Evolutionary conservation across 805 yeast genomes (phyloP).

Genomic region (Wickerhamomyces canadensis): DNA sequence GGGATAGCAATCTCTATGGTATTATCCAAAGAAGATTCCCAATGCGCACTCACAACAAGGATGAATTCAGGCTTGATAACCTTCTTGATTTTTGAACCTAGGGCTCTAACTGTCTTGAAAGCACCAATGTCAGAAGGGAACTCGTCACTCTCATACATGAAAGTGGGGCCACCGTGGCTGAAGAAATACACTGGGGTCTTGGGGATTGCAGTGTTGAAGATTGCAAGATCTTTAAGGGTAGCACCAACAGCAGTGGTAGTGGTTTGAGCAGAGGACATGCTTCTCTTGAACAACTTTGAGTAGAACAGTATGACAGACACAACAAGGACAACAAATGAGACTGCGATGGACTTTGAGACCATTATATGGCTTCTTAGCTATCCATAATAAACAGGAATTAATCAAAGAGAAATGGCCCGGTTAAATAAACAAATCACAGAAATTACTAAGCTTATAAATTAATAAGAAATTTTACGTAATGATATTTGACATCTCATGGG

Average conservation of each 20-base stretch:
- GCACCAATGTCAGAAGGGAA: slow-evolving; percentile 56
- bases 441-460: slow-evolving; percentile 7
- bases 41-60: slow-evolving; percentile 70
- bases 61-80: slow-evolving; percentile 58
- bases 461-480: too few relatives aligned
- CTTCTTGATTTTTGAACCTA: slow-evolving; percentile 48
- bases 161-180: slow-evolving; percentile 84
- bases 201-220: slow-evolving; percentile 16
- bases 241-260: too few relatives aligned
- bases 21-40: slow-evolving; percentile 47
- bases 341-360: slow-evolving; percentile 2
- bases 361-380: background rate
- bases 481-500: too few relatives aligned
- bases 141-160: slow-evolving; percentile 49
- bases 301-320: slow-evolving; percentile 15
- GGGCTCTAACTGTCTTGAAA: slow-evolving; percentile 38
- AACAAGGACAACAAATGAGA: slow-evolving; percentile 8
- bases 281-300: slow-evolving; percentile 6
- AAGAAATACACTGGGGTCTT: slow-evolving; percentile 56
- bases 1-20: slow-evolving; percentile 48
- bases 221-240: slow-evolving; percentile 2
- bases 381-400: too few relatives aligned
- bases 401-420: background rate
- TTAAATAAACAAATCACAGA: background rate
- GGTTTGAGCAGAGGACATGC: background rate